These are phyloP conservation scores for Tuber melanosporum DNA, from an alignment of 495 filamentous ascomycete genomes.

Conservation along the genomic window DNA sequence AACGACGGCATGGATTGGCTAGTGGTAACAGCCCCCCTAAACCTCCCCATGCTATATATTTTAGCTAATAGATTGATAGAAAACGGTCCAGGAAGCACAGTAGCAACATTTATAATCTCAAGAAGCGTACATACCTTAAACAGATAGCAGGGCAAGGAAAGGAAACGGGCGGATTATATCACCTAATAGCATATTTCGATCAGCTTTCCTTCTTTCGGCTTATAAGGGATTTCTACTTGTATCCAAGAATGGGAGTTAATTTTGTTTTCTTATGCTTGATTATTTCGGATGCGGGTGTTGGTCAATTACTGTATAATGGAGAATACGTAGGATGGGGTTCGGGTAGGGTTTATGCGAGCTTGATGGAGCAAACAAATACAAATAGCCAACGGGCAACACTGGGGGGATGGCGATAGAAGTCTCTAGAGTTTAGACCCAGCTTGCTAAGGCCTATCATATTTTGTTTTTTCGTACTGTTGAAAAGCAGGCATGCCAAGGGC, in stretches of 20 bases:
- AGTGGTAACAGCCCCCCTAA: conserved; percentile 59
- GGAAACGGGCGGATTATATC: background rate
- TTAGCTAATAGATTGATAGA: conserved; percentile 9
- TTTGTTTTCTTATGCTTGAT: background rate
- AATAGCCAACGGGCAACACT: background rate
- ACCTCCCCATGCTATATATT: background rate
- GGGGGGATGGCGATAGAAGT: background rate
- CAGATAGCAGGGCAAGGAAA: background rate
- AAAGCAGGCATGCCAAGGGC: background rate
- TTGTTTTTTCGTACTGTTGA: background rate
- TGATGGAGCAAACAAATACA: background rate
- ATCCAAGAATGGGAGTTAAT: background rate
- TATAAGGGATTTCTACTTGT: background rate
- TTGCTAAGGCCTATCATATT: background rate
- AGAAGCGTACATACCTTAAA: background rate
- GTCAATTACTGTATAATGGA: background rate
- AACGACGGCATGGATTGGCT: conserved; percentile 99
- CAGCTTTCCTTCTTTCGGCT: background rate
- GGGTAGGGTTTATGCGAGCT: background rate
- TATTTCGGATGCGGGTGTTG: background rate
- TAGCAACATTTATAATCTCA: conserved; percentile 1
- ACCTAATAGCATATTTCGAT: background rate
- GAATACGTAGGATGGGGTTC: background rate
- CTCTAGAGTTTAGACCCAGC: background rate
- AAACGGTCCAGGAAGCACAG: conserved; percentile 21